Evolutionary conservation across 805 yeast species (phyloP).

Genomic region (Yarrowia sp.): DNA sequence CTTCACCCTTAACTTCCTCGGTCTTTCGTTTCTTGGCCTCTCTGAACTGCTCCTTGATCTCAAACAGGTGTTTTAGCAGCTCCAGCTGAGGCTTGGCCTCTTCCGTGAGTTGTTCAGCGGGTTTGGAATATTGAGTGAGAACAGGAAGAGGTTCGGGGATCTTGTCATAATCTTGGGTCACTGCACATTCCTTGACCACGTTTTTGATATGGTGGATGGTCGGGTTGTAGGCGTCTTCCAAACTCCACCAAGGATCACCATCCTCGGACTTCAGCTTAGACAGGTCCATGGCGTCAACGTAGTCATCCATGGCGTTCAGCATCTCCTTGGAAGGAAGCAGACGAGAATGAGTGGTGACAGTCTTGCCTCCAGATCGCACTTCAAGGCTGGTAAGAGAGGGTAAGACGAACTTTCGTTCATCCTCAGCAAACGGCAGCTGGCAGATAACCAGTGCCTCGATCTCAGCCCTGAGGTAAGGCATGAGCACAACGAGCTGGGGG

Average conservation of each 20-base stretch:
- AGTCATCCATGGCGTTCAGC: constrained; percentile 45
- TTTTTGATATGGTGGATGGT: constrained; percentile 32
- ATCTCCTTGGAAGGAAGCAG: constrained; percentile 43
- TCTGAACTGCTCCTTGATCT: constrained; percentile 29
- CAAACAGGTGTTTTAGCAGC: constrained; percentile 29
- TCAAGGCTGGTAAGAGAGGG: constrained; percentile 50
- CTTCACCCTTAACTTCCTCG: constrained; percentile 24
- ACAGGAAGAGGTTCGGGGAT: constrained; percentile 39
- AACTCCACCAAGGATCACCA: constrained; percentile 33
- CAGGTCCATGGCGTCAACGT: constrained; percentile 48
- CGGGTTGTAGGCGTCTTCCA: constrained; percentile 38
- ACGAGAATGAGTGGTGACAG: constrained; percentile 32
- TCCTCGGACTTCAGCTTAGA: constrained; percentile 29
- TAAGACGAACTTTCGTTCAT: constrained; percentile 50
- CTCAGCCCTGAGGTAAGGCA: constrained; percentile 46
- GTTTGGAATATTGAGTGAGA: constrained; percentile 31
- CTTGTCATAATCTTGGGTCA: constrained; percentile 37
- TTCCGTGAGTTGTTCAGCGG: constrained; percentile 31
- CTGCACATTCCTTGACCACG: constrained; percentile 38
- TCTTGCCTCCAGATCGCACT: constrained; percentile 39
- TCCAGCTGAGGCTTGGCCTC: constrained; percentile 26
- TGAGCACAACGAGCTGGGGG: constrained; percentile 49
- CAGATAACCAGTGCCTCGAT: constrained; percentile 45
- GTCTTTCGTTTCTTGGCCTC: constrained; percentile 19
- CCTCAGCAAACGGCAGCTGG: constrained; percentile 71